Evolutionary conservation across 1,284 basidiomycete species (phyloP).

Genomic region (Apiotrichum gracile): DNA sequence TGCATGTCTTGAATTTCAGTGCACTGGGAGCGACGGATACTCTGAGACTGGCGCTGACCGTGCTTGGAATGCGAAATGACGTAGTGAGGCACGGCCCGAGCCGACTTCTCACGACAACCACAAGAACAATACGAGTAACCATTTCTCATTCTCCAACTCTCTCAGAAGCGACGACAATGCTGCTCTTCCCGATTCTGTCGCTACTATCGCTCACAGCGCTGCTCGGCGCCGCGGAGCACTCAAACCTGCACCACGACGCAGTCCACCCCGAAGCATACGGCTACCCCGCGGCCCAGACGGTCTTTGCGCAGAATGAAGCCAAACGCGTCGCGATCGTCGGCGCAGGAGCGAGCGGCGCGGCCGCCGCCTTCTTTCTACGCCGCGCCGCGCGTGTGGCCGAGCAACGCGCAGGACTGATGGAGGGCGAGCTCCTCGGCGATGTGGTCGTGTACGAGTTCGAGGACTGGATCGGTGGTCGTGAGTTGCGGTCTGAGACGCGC

Average conservation of each 20-base stretch:
- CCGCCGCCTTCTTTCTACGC: constrained; percentile 79
- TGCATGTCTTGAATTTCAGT: background rate
- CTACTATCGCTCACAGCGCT: background rate
- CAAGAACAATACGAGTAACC: background rate
- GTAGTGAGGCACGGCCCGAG: no score
- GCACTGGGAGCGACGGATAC: no score
- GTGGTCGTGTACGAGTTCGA: constrained; percentile 76
- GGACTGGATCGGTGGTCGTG: constrained; percentile 73
- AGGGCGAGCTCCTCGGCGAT: constrained; percentile 55
- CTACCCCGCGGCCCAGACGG: background rate
- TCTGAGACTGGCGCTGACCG: no score
- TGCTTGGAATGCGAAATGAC: no score
- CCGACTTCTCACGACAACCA: background rate
- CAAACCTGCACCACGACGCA: background rate
- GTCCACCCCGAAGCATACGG: background rate
- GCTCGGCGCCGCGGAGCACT: background rate
- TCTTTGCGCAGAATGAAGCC: constrained; percentile 1
- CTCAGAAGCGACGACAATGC: background rate
- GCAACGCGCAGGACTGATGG: constrained; percentile 53
- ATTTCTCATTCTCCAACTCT: background rate
- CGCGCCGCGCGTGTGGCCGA: constrained; percentile 56
- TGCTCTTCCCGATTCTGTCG: background rate
- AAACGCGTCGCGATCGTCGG: constrained; percentile 70
- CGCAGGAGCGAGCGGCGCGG: constrained; percentile 76
- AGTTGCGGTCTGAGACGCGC: constrained; percentile 41